Evolutionary conservation across 768 basidiomycete genomes (phyloP), one percentile per base, ranked within the genome.

Genomic region (Mycena leptocephala): DNA sequence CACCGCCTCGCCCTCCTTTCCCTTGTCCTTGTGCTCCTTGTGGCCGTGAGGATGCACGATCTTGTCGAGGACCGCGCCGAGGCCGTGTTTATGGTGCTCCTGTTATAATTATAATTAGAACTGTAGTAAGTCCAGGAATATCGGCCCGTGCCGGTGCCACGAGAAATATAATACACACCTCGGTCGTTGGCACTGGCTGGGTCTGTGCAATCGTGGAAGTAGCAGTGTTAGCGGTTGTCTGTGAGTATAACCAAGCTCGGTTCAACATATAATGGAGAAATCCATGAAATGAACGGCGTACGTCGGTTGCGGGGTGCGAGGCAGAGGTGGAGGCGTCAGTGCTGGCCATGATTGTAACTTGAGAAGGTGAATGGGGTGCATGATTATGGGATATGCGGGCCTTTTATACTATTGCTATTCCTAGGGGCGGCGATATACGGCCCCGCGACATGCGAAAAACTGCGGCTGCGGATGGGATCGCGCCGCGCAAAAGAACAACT

Each of bases 81-180:
- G 37, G n/a, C 62, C 62, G 30, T 64, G 62, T n/a, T 64, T 64
- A 10, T 64, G 43, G 62, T 41, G 62, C 26, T 64, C 62, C n/a
- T 24, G n/a, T 14, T 46, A 46, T 46, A 20, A 46, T 11, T 14
- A 14, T 46, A 20, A 14, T 11, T 43, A 4, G 7, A 46, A 37
- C 7, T 18, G 18, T 20, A 18, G 6, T 16, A 46, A 46, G 18
- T 2, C 1, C 16, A 18, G n/a, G n/a, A 20, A 20, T 46, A 18
- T 6, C 16, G 14, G 43, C 20, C 16, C 43, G n/a, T n/a, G n/a
- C n/a, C n/a, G n/a, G n/a, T n/a, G n/a, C n/a, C n/a, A n/a, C n/a
- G n/a, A n/a, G 20, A 20, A 2, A 46, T 18, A 20, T 7, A 46
- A 16, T 18, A 0, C 13, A 14, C 43, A 18, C 43, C 43, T 46